Base-by-base conservation (phyloP, 305 asterid species). In the Nicotiana rustica region DNA sequence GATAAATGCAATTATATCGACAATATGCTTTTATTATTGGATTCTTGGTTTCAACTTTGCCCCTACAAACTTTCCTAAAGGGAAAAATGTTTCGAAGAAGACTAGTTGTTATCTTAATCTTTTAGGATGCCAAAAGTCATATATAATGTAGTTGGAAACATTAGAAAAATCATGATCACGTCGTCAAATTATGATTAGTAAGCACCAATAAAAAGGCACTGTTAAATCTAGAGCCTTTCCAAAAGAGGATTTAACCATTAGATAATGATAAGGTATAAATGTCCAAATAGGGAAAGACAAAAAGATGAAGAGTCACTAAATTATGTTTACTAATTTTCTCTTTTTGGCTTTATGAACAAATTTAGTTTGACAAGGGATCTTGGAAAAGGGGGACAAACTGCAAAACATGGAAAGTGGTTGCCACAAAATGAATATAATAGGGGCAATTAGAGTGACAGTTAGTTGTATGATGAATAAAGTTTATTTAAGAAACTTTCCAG, bases 161-260 rank as follows among this genome's bases (percentile, higher is more conserved):
- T 71, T 47, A 12, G 3, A 71, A 47, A 71, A 71, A 35, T 71
- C n/a, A 71, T 47, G 62, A 71, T 71, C 13, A 71, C 3, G 61
- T 19, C 79, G 47, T 14, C 79, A 19, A 71, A 71, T 21, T 38
- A 47, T 3, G 79, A 75, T 75, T 75, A 75, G 79, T 19, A 19
- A 52, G 57, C 15, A 52, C 6, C 25, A 73, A 35, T 49, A 75
- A 52, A 52, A 17, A 25, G 9, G 44, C 29, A 71, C 62, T 49
- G 64, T 71, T 71, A 47, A 71, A 75, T 75, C 17, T 75, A 75
- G 79, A 49, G 79, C 25, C 64, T 75, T 75, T 75, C 79, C 79
- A 25, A 14, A 75, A 75, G 65, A 25, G 65, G 65, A 75, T 25
- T 70, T 5, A 41, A 19, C 60, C 35, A 70, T 10, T 75, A 25